Evolutionary conservation across 495 filamentous ascomycete species (phyloP).

Genomic region (Penicillium antarcticum): DNA sequence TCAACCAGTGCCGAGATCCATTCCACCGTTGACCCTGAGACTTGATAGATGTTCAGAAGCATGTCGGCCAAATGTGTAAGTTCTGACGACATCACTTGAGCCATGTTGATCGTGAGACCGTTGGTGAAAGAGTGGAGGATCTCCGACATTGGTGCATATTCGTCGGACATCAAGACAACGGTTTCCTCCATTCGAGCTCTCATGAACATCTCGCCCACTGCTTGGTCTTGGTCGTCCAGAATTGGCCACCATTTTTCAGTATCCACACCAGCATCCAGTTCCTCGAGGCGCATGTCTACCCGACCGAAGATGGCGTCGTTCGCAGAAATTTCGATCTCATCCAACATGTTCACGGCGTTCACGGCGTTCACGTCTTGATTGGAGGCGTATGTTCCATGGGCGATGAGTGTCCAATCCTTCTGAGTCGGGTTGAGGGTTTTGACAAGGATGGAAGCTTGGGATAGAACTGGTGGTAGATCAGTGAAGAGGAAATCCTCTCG

Average conservation of each 20-base stretch:
- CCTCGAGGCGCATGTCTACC: slow-evolving; percentile 81
- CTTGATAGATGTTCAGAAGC: slow-evolving; percentile 92
- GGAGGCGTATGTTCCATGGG: slow-evolving; percentile 44
- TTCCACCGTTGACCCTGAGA: slow-evolving; percentile 80
- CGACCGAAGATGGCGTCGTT: slow-evolving; percentile 65
- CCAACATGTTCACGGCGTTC: slow-evolving; percentile 40
- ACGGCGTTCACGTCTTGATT: slow-evolving; percentile 41
- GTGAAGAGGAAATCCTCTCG: slow-evolving; percentile 84
- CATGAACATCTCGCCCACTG: slow-evolving; percentile 83
- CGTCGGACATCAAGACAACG: slow-evolving; percentile 78
- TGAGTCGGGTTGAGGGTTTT: slow-evolving; percentile 60
- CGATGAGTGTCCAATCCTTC: slow-evolving; percentile 51
- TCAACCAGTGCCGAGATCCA: slow-evolving; percentile 94
- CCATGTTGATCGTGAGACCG: slow-evolving; percentile 81
- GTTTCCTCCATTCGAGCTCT: slow-evolving; percentile 80
- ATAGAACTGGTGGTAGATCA: slow-evolving; percentile 78
- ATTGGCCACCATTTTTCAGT: slow-evolving; percentile 90
- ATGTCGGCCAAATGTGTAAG: slow-evolving; percentile 79
- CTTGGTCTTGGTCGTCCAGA: slow-evolving; percentile 65
- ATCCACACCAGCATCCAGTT: slow-evolving; percentile 73
- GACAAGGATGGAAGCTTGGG: slow-evolving; percentile 75
- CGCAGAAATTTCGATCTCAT: slow-evolving; percentile 51
- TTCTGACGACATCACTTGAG: slow-evolving; percentile 70
- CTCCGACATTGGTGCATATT: slow-evolving; percentile 82
- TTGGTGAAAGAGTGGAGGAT: slow-evolving; percentile 80